Evolutionary conservation across 2,329 filamentous ascomycete genomes (phyloP).

Genomic region (Cercospora sojina): DNA sequence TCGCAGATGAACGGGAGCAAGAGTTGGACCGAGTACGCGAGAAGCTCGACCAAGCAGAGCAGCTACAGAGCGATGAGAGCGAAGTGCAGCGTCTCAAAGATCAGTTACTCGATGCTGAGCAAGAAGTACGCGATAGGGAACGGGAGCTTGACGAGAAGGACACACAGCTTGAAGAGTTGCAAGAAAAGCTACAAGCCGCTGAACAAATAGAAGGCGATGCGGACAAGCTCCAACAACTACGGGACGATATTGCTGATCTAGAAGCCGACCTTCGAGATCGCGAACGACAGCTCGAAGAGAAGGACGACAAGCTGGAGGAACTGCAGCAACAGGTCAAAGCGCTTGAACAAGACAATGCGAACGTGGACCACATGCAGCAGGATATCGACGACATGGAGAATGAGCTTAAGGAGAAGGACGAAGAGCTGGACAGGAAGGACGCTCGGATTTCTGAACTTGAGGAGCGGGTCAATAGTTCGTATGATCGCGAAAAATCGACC

Average conservation of each 20-base stretch:
- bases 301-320: slow-evolving; percentile 53
- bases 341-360: slow-evolving; percentile 36
- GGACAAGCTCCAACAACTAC: slow-evolving; percentile 41
- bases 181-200: slow-evolving; percentile 42
- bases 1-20: slow-evolving; percentile 43
- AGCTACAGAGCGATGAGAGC: slow-evolving; percentile 35
- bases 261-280: slow-evolving; percentile 55
- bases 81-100: slow-evolving; percentile 45
- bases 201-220: slow-evolving; percentile 35
- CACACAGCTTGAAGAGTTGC: slow-evolving; percentile 53
- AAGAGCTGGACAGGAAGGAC: slow-evolving; percentile 40
- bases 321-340: slow-evolving; percentile 43
- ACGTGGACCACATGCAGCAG: slow-evolving; percentile 61
- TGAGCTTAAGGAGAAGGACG: slow-evolving; percentile 51
- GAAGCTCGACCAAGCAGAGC: slow-evolving; percentile 42
- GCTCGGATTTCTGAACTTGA: slow-evolving; percentile 36
- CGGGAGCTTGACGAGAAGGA: slow-evolving; percentile 40
- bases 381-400: slow-evolving; percentile 53
- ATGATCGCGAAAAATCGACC: slow-evolving; percentile 40
- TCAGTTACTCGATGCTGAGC: slow-evolving; percentile 52
- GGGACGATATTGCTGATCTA: slow-evolving; percentile 51
- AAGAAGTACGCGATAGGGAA: slow-evolving; percentile 52
- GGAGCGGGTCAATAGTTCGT: slow-evolving; percentile 33
- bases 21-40: slow-evolving; percentile 46
- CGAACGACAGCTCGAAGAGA: slow-evolving; percentile 39